A percentile compares a stretch with the other conserved stretches of the same genome.
Evolutionary conservation across 768 basidiomycete genomes (phyloP).

Genomic region (Leucosporidium creatinivorum): DNA sequence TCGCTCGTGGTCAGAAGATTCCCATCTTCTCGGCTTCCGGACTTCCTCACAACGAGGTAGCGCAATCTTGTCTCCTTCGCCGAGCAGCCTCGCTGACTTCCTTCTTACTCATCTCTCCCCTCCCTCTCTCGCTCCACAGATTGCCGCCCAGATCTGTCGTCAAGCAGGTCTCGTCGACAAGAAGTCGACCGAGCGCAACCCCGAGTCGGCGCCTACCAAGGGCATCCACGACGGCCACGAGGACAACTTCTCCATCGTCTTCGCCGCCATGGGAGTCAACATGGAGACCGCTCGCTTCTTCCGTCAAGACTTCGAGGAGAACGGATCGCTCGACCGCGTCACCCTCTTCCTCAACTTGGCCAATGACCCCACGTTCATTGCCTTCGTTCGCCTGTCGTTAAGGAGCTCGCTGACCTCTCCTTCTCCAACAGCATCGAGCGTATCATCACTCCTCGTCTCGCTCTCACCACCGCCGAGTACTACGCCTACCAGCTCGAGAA

Average conservation of each 20-base stretch:
- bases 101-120: not conserved
- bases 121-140: constrained; percentile 48
- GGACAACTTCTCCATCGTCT: constrained; percentile 99
- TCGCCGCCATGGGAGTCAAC: constrained; percentile 99
- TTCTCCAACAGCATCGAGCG: constrained; percentile 64
- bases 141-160: constrained; percentile 99
- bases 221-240: constrained; percentile 97
- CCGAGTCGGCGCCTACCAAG: constrained; percentile 85
- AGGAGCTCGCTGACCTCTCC: not conserved
- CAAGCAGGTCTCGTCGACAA: constrained; percentile 95
- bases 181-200: constrained; percentile 80
- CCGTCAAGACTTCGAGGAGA: constrained; percentile 99
- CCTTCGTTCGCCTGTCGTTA: not conserved
- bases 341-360: constrained; percentile 98
- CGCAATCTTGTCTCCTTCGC: constrained; percentile 34
- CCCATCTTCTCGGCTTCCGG: constrained; percentile 99
- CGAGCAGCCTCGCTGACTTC: constrained; percentile 4
- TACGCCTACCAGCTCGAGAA: constrained; percentile 99
- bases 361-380: constrained; percentile 76
- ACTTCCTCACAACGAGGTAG: constrained; percentile 94
- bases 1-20: constrained; percentile 99
- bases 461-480: constrained; percentile 96
- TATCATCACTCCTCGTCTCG: constrained; percentile 97
- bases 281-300: constrained; percentile 99
- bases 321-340: constrained; percentile 92